These are phyloP conservation scores for Aspergillus ostianus DNA, from an alignment of 495 filamentous ascomycete species.

Conservation along the genomic window DNA sequence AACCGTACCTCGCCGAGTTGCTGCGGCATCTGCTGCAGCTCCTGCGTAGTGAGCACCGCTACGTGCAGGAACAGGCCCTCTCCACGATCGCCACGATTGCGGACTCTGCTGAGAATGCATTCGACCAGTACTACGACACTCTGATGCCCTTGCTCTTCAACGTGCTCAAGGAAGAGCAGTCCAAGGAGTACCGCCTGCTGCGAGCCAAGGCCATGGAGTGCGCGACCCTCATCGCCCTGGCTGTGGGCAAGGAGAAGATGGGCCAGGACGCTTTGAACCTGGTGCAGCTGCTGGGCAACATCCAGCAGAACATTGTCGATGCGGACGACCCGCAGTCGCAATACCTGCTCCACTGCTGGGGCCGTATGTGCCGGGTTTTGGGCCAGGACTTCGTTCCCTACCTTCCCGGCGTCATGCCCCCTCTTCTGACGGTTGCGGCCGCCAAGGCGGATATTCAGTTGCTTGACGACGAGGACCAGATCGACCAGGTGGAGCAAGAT, in stretches of 20 bases:
- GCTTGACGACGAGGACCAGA: constrained; percentile 92
- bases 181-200: constrained; percentile 87
- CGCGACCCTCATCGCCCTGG: constrained; percentile 92
- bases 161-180: constrained; percentile 82
- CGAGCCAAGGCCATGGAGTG: constrained; percentile 99
- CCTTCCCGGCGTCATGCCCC: constrained; percentile 90
- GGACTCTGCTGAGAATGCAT: constrained; percentile 93
- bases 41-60: constrained; percentile 85
- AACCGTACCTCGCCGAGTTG: constrained; percentile 90
- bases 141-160: constrained; percentile 93
- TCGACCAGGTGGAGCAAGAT: constrained; percentile 87
- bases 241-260: constrained; percentile 90
- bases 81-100: constrained; percentile 99
- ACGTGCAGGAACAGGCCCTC: constrained; percentile 96
- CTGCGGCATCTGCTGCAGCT: constrained; percentile 78
- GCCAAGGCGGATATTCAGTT: constrained; percentile 98
- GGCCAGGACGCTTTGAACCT: constrained; percentile 81
- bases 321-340: constrained; percentile 94
- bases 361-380: constrained; percentile 94
- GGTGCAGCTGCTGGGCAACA: constrained; percentile 79
- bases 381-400: constrained; percentile 89
- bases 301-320: constrained; percentile 86
- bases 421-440: constrained; percentile 82
- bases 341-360: constrained; percentile 99
- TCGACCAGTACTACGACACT: constrained; percentile 91